Conservation (phyloP, 352 stramenopile species). For the Globisporangium ultimum region DNA sequence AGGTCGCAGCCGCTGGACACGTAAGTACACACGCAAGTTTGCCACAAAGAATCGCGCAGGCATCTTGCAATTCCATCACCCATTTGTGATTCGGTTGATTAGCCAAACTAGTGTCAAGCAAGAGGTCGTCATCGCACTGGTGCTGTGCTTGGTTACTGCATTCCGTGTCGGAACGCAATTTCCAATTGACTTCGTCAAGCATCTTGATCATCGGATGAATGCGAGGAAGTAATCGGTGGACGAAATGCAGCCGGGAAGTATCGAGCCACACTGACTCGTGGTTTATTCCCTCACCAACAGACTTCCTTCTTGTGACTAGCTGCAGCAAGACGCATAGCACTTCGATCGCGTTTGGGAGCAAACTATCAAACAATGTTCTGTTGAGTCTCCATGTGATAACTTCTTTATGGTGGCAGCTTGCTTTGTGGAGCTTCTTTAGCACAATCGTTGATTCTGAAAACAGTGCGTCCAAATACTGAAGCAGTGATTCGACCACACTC, state of each 20-base stretch:
- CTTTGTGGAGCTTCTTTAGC: constrained; percentile 47
- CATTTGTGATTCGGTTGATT: constrained; percentile 18
- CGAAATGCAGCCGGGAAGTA: constrained; percentile 19
- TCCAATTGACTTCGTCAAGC: constrained; percentile 62
- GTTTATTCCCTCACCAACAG: neutral
- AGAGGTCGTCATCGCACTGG: constrained; percentile 8
- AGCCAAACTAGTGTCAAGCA: neutral
- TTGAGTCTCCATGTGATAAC: constrained; percentile 45
- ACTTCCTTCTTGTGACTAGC: neutral
- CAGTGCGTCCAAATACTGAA: constrained; percentile 38
- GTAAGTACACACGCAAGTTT: constrained; percentile 24
- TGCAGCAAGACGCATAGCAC: constrained; percentile 30
- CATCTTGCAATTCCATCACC: constrained; percentile 47
- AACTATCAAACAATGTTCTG: constrained; percentile 39
- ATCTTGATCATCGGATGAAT: constrained; percentile 49
- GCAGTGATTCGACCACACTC: constrained; percentile 24
- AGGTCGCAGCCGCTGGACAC: neutral
- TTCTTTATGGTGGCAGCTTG: constrained; percentile 52
- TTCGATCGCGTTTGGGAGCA: constrained; percentile 49
- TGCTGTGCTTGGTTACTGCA: constrained; percentile 29
- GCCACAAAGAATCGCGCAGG: constrained; percentile 41
- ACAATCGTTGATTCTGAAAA: constrained; percentile 28
- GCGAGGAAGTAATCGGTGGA: constrained; percentile 34
- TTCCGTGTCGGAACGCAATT: constrained; percentile 21
- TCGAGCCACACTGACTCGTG: neutral